phyloP scores from a whole-genome alignment of 176 grass and related monocot genomes.

The Urochloa ruziziensis region DNA sequence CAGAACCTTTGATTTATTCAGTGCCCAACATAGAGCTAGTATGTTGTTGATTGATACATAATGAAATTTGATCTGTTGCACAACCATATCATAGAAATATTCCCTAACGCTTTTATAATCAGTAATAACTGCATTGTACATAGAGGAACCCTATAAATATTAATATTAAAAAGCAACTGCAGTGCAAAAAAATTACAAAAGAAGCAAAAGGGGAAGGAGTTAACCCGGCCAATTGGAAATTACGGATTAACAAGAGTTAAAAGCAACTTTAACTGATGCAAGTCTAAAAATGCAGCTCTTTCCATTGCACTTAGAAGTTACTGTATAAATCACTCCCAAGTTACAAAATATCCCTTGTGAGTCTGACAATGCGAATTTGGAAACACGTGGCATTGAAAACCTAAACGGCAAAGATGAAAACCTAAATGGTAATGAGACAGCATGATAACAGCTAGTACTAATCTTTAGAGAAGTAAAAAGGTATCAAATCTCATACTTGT shows the following conservation, averaged over 20 bases:
- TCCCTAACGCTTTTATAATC: background rate
- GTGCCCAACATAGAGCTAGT: background rate
- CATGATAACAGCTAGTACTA: constrained; percentile 6
- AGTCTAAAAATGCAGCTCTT: background rate
- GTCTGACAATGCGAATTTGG: background rate
- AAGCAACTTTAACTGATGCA: background rate
- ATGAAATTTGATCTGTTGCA: background rate
- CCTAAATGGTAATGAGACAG: too few relatives aligned
- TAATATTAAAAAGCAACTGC: background rate
- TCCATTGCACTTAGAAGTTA: background rate
- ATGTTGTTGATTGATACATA: background rate
- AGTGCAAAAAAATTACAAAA: background rate
- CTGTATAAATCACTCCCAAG: background rate
- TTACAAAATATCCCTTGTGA: background rate
- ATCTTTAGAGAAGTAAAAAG: constrained; percentile 16
- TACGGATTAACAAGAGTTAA: background rate
- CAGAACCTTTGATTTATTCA: background rate
- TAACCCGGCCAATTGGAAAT: background rate
- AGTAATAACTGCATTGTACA: background rate
- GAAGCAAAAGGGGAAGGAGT: background rate
- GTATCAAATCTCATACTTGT: constrained; percentile 53
- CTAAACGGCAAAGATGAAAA: background rate
- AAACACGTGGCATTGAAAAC: background rate
- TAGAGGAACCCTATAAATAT: background rate
- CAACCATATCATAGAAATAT: background rate